phyloP scores from a whole-genome alignment of 768 basidiomycete species.

The Lactarius pseudohatsudake region DNA sequence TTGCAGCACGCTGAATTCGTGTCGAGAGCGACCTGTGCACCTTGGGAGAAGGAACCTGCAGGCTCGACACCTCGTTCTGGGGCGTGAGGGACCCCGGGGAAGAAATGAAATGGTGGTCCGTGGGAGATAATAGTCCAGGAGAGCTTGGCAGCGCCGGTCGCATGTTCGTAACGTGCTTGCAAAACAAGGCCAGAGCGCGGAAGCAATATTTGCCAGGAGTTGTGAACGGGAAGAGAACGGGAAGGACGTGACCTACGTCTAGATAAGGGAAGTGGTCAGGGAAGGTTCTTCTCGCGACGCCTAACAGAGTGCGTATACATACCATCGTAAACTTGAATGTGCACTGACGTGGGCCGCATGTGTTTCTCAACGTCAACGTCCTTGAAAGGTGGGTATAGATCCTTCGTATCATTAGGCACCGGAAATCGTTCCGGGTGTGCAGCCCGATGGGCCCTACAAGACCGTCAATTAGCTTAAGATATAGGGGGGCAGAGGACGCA shows the following conservation, averaged over 20 bases:
- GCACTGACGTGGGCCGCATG: constrained; percentile 70
- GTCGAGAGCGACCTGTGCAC: constrained; percentile 7
- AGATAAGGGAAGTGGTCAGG: constrained; percentile 2
- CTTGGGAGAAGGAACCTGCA: background rate
- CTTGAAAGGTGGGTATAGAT: constrained; percentile 55
- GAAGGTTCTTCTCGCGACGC: constrained; percentile 18
- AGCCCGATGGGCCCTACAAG: constrained; percentile 80
- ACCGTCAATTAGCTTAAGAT: background rate
- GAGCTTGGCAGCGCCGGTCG: constrained; percentile 15
- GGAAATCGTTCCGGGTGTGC: constrained; percentile 75
- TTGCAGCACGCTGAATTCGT: constrained; percentile 13
- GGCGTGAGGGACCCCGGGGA: constrained; percentile 2
- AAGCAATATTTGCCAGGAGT: constrained; percentile 80
- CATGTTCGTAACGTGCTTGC: constrained; percentile 62
- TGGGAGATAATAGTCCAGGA: background rate
- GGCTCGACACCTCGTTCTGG: background rate
- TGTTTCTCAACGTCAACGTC: constrained; percentile 58
- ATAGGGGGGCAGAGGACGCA: constrained; percentile 39
- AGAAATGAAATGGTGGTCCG: background rate
- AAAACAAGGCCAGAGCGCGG: constrained; percentile 72
- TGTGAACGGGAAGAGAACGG: constrained; percentile 72
- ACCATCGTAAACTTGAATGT: constrained; percentile 93
- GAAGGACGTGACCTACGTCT: constrained; percentile 75
- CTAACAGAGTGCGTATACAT: constrained; percentile 26
- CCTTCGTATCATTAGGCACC: constrained; percentile 43